phyloP scores from a whole-genome alignment of 164 flowering plant genomes.

The Chloranthus sessilifolius region DNA sequence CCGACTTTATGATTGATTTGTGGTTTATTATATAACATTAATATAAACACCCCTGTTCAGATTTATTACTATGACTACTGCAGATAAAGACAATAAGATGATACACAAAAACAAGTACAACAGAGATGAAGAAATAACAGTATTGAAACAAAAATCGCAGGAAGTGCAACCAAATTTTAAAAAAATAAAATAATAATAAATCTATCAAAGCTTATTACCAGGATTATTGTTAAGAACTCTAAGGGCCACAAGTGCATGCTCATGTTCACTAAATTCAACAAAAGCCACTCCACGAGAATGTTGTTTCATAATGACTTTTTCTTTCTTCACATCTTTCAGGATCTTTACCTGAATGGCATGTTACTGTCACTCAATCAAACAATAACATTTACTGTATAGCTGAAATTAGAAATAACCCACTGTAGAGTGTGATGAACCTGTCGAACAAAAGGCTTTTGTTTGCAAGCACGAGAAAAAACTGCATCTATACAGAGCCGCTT shows the following conservation, averaged over 20 bases:
- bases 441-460: conserved; percentile 74
- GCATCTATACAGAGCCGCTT: conserved; percentile 68
- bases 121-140: too few relatives aligned
- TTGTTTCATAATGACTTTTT: conserved; percentile 32
- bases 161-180: too few relatives aligned
- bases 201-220: conserved; percentile 44
- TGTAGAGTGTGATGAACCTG: conserved; percentile 48
- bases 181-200: too few relatives aligned
- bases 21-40: too few relatives aligned
- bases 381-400: too few relatives aligned
- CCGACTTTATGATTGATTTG: too few relatives aligned
- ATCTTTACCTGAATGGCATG: conserved; percentile 74
- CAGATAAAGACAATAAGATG: too few relatives aligned
- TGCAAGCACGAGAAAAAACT: conserved; percentile 76
- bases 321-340: conserved; percentile 51
- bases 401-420: background rate
- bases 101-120: too few relatives aligned
- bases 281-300: conserved; percentile 91
- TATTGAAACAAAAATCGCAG: too few relatives aligned
- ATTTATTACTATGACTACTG: too few relatives aligned
- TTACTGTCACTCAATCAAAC: too few relatives aligned
- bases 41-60: too few relatives aligned
- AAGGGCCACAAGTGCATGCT: conserved; percentile 95
- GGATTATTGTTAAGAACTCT: conserved; percentile 97
- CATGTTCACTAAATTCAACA: conserved; percentile 85